These are phyloP conservation scores for Atractiella rhizophila DNA, from an alignment of 768 basidiomycete species.

Conservation along the genomic window DNA sequence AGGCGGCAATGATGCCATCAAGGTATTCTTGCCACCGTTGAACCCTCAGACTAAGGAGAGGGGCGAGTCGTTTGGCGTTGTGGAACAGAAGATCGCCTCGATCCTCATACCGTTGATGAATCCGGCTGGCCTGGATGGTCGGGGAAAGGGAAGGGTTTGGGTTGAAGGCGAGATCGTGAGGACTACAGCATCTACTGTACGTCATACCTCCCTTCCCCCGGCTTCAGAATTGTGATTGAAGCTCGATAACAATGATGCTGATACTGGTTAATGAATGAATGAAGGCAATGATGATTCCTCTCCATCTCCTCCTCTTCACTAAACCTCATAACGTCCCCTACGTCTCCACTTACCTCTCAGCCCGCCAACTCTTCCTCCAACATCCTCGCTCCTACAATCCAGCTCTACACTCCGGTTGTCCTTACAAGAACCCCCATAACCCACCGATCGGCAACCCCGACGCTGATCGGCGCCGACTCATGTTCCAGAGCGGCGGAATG, in stretches of 20 bases:
- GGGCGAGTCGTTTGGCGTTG: conserved; percentile 54
- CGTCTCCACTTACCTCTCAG: conserved; percentile 49
- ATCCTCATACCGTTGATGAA: conserved; percentile 59
- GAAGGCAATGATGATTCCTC: conserved; percentile 54
- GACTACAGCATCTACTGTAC: conserved; percentile 6
- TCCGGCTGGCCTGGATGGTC: conserved; percentile 55
- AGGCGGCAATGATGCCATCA: conserved; percentile 39
- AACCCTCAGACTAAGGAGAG: conserved; percentile 35
- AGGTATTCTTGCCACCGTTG: conserved; percentile 49
- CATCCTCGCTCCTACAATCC: conserved; percentile 51
- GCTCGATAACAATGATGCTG: conserved; percentile 8
- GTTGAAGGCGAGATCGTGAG: conserved; percentile 12
- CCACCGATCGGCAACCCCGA: conserved; percentile 40
- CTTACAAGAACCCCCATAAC: conserved; percentile 73
- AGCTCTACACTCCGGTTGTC: conserved; percentile 31
- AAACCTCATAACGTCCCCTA: conserved; percentile 74
- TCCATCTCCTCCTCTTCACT: conserved; percentile 73
- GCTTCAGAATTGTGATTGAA: not conserved
- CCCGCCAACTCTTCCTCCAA: conserved; percentile 43
- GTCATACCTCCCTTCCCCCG: conserved; percentile 2
- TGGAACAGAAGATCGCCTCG: conserved; percentile 63
- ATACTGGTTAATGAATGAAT: conserved; percentile 8
- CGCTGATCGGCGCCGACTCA: conserved; percentile 19
- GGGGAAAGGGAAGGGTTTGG: conserved; percentile 35
- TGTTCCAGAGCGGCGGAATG: conserved; percentile 10